These are phyloP conservation scores for Dorcoceras hygrometricum DNA, from an alignment of 257 asterid species.

Conservation along the genomic window DNA sequence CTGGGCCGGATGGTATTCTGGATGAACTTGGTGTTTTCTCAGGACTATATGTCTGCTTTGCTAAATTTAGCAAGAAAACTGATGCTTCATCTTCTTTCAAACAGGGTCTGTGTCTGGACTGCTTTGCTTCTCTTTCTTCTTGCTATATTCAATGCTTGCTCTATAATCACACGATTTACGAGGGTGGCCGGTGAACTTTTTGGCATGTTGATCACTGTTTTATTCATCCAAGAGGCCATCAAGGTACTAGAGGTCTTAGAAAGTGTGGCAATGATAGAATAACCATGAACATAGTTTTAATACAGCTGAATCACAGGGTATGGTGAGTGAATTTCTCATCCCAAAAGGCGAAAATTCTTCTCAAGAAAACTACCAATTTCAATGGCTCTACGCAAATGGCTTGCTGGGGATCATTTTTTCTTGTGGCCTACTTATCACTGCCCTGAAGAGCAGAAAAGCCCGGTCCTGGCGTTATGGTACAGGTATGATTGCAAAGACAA, in stretches of 20 bases:
- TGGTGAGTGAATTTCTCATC: conserved; percentile 66
- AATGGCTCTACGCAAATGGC: conserved; percentile 87
- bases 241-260: conserved; percentile 43
- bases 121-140: conserved; percentile 49
- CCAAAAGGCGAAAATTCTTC: conserved; percentile 59
- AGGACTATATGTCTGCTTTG: background rate
- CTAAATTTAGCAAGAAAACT: background rate
- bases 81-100: background rate
- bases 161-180: conserved; percentile 58
- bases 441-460: conserved; percentile 76
- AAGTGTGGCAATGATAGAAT: conserved; percentile 5
- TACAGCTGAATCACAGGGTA: conserved; percentile 51
- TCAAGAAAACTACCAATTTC: conserved; percentile 53
- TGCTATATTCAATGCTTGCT: conserved; percentile 55
- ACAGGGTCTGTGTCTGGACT: conserved; percentile 69
- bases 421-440: conserved; percentile 64
- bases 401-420: conserved; percentile 73
- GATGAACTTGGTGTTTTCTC: conserved; percentile 4
- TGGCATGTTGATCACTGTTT: conserved; percentile 87
- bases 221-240: conserved; percentile 86
- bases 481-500: conserved; percentile 37
- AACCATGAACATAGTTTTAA: conserved; percentile 1
- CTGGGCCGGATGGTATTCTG: conserved; percentile 83
- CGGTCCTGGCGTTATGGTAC: conserved; percentile 93
- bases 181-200: conserved; percentile 93